Evolutionary conservation across 1,284 basidiomycete genomes (phyloP), one percentile per base, ranked within the genome.

Genomic region (Ceratobasidium sp.): DNA sequence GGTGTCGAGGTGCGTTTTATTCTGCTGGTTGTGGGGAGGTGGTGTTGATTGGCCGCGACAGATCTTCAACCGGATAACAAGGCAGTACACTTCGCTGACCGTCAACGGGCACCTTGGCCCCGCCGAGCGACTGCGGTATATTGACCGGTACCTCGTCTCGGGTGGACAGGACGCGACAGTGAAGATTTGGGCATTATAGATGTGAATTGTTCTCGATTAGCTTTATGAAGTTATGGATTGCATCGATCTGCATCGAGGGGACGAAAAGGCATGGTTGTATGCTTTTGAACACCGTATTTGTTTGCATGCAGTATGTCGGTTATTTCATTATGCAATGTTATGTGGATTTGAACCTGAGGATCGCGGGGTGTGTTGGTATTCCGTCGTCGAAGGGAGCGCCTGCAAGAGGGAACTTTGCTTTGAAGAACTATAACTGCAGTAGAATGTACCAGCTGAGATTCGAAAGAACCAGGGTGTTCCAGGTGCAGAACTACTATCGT

Each of bases 31-130:
- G 54, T 63, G 41, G 27, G 37, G 2, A 34, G 14, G 22, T 1
- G 27, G 31, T 5, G 9, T 37, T 14, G 13, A 14, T 29, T 51
- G n/a, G 1, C 39, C 13, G 39, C 9, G 16, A 1, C 79, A 96
- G 94, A 88, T 97, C 54, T 99, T 96, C 84, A 99, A 99, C 83
- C 92, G 97, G 41, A 98, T 95, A 16, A 96, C 92, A 76, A 90
- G 92, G 84, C 93, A 96, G 81, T 91, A 96, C 77, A 92, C 93
- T 11, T 88, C 92, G 46, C 83, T 99, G 69, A 82, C 88, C 56
- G 93, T 92, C 27, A 98, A 98, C 80, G 98, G 97, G 13, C 98
- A 99, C 82, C 93, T 89, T 27, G 90, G 89, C 77, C 96, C 96
- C 0, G 92, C 91, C n/a, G 94, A 98, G 83, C 88, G 88, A 77